These are phyloP conservation scores for Tubosaeta sp. DNA, from an alignment of 768 basidiomycete species.

Conservation along the genomic window DNA sequence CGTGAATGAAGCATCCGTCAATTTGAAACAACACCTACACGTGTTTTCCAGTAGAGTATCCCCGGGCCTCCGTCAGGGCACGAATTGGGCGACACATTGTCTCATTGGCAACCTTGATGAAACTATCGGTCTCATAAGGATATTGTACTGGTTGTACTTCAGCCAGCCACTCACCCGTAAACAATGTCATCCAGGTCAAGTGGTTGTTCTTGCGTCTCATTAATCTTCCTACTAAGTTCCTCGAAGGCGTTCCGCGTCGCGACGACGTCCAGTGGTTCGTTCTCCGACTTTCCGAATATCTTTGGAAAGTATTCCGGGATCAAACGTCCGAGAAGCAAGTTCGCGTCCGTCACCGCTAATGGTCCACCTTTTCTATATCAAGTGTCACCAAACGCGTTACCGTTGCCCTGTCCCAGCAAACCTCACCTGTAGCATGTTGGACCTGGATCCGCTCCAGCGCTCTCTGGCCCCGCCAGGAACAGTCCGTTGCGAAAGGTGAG, in stretches of 20 bases:
- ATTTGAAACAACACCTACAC: conserved; percentile 32
- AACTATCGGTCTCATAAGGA: conserved; percentile 41
- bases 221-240: conserved; percentile 64
- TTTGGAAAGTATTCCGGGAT: conserved; percentile 91
- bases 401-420: not conserved
- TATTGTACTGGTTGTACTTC: not conserved
- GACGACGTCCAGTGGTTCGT: conserved; percentile 75
- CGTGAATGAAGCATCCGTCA: not conserved
- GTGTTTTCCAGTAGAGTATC: conserved; percentile 78
- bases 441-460: conserved; percentile 91
- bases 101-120: conserved; percentile 95
- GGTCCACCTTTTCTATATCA: conserved; percentile 78
- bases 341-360: conserved; percentile 89
- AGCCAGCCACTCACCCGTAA: conserved; percentile 57
- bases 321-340: conserved; percentile 83
- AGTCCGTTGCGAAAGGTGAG: conserved; percentile 87
- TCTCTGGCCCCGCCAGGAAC: conserved; percentile 88
- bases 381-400: not conserved
- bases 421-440: conserved; percentile 83
- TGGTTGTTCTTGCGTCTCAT: conserved; percentile 53
- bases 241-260: conserved; percentile 70
- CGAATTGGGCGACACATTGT: conserved; percentile 95
- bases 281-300: conserved; percentile 88
- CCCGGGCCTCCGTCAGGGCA: conserved; percentile 84
- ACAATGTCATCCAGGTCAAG: conserved; percentile 80